A percentile compares a stretch with the other conserved stretches of the same genome.
Conservation (phyloP, 441 rosid species). For the Erodium texanum region DNA sequence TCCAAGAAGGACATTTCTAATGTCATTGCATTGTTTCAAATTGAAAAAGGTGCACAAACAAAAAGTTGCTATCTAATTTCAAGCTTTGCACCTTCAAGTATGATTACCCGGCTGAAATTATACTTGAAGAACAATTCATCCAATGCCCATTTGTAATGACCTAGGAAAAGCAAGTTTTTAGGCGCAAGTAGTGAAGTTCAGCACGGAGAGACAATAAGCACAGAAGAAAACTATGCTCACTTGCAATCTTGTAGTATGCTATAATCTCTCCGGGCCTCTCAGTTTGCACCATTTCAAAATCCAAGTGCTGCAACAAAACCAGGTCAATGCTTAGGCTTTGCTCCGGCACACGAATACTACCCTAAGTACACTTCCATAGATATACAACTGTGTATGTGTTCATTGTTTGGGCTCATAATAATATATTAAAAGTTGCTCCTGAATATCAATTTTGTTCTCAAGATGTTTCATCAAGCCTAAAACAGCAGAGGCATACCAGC, state of each 20-base stretch:
- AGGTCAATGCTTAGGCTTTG: conserved; percentile 14
- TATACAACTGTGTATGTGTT: neutral
- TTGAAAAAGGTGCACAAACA: neutral
- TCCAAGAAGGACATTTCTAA: conserved; percentile 20
- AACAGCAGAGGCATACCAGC: neutral
- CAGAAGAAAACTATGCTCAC: conserved; percentile 37
- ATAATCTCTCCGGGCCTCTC: conserved; percentile 89
- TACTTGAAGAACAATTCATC: conserved; percentile 74
- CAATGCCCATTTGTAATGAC: conserved; percentile 98
- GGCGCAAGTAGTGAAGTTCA: conserved; percentile 17
- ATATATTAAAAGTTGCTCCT: neutral
- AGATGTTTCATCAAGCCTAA: neutral
- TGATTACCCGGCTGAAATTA: conserved; percentile 68
- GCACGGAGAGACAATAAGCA: conserved; percentile 19
- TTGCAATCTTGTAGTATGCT: conserved; percentile 89
- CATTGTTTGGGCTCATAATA: neutral
- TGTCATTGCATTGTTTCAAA: conserved; percentile 5
- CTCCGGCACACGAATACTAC: neutral
- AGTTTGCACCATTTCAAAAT: conserved; percentile 53
- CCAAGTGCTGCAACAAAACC: conserved; percentile 60
- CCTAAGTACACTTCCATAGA: neutral
- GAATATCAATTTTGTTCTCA: conserved; percentile 1
- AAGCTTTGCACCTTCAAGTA: conserved; percentile 70
- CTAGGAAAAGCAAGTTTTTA: conserved; percentile 30
- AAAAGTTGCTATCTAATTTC: neutral